Evolutionary conservation across 2,329 filamentous ascomycete genomes (phyloP).

Genomic region (Ophiostoma sp.): DNA sequence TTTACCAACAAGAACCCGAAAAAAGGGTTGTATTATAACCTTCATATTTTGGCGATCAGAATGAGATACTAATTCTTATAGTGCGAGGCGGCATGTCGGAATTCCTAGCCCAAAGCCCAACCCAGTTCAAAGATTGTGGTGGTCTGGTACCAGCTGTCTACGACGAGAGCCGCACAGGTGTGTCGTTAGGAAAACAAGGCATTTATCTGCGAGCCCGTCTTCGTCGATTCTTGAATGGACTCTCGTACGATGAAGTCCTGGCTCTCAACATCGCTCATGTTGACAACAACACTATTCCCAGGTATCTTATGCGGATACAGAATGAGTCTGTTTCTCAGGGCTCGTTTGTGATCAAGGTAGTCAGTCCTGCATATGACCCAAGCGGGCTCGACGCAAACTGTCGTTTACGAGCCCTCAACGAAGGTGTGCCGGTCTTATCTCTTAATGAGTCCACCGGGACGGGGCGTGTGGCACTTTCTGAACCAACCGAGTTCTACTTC

Average conservation of each 20-base stretch:
- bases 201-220: not conserved
- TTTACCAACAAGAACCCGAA: not conserved
- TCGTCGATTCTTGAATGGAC: not conserved
- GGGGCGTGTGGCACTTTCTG: too few relatives aligned
- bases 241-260: not conserved
- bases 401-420: too few relatives aligned
- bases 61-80: not conserved
- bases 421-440: too few relatives aligned
- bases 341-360: too few relatives aligned
- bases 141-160: not conserved
- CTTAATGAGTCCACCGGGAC: too few relatives aligned
- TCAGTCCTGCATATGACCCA: too few relatives aligned
- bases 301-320: not conserved
- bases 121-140: not conserved
- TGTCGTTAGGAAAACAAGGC: not conserved
- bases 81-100: not conserved
- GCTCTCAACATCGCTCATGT: not conserved
- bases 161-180: not conserved
- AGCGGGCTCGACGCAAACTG: too few relatives aligned
- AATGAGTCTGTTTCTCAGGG: too few relatives aligned
- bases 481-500: too few relatives aligned
- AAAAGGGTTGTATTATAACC: not conserved
- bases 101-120: not conserved
- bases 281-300: too few relatives aligned
- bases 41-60: not conserved